These are phyloP conservation scores for Deakozyma indianensis DNA, from an alignment of 805 yeast species.

Conservation along the genomic window DNA sequence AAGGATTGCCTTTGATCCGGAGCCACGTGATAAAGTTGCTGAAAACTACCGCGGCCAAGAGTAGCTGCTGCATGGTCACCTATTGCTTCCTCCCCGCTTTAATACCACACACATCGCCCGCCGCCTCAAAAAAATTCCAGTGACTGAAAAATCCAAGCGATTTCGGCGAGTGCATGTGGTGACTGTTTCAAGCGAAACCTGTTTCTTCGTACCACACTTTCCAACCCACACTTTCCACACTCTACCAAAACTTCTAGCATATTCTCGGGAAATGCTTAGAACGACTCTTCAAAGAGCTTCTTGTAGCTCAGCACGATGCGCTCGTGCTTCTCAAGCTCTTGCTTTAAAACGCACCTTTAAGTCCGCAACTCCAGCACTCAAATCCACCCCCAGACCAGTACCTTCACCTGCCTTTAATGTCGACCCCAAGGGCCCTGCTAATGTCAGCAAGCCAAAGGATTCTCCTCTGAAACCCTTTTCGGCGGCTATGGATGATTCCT, in stretches of 20 bases:
- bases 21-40: no score
- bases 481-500: constrained; percentile 40
- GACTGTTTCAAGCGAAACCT: neutral
- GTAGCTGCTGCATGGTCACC: no score
- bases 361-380: neutral
- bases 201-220: neutral
- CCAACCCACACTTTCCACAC: neutral
- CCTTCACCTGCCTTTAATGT: constrained; percentile 24
- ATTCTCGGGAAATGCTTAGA: no score
- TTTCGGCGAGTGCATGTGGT: neutral
- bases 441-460: constrained; percentile 1
- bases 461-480: neutral
- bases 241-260: no score
- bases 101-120: neutral
- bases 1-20: no score
- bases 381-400: constrained; percentile 15
- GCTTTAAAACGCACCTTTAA: no score
- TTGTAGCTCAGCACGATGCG: no score
- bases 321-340: no score
- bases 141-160: constrained; percentile 1
- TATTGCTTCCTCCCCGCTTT: neutral
- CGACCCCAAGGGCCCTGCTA: constrained; percentile 7
- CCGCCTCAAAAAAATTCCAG: neutral
- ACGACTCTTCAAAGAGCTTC: neutral
- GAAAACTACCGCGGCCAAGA: no score